Evolutionary conservation across 2,329 filamentous ascomycete genomes (phyloP), one percentile per base, ranked within the genome.

Genomic region (Neofusicoccum cordaticola): DNA sequence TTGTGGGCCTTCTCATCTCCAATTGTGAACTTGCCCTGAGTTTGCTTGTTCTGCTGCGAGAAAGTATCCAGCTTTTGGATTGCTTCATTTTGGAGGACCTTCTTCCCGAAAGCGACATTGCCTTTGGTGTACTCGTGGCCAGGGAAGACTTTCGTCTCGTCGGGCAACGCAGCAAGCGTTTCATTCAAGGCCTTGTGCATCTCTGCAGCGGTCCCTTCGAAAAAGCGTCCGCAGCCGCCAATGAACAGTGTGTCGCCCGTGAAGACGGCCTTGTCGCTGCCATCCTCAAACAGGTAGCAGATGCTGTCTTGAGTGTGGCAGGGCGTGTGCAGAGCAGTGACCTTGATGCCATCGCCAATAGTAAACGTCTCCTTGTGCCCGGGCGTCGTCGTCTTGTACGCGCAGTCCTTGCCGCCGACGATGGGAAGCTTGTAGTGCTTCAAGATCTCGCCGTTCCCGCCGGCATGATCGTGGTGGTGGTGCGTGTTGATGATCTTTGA

Each of bases 281-380:
- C 88, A 73, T 99, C 94, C 78, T 97, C 87, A 82, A 95, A 88
- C 70, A 88, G 92, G 82, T 89, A 99, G 83, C 95, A 99, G 75
- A 99, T 97, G 77, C 93, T 97, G 80, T 99, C 95, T 80, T 97
- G 93, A 1, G 95, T 99, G 77, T 99, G 95, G 78, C 95, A 99
- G 1, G 95, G 95, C 12, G 95, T 99, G 79, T 98, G 91, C n/a
- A 98, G 82, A 27, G 91, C 90, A 74, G 86, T 94, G 65, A 97
- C 90, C 13, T 85, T 84, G 76, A 99, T 95, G 69, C 85, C 84
- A 45, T 86, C 82, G 64, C 95, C 95, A 67, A 99, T 87, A 68
- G 86, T 89, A 82, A 97, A 97, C 2, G 83, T 86, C 69, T 92
- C 87, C 44, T 88, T 87, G 75, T 98, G 86, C 2, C 80, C 79